Base-by-base conservation (phyloP, 1,139 yeast genomes). In the Geotrichum australiense region DNA sequence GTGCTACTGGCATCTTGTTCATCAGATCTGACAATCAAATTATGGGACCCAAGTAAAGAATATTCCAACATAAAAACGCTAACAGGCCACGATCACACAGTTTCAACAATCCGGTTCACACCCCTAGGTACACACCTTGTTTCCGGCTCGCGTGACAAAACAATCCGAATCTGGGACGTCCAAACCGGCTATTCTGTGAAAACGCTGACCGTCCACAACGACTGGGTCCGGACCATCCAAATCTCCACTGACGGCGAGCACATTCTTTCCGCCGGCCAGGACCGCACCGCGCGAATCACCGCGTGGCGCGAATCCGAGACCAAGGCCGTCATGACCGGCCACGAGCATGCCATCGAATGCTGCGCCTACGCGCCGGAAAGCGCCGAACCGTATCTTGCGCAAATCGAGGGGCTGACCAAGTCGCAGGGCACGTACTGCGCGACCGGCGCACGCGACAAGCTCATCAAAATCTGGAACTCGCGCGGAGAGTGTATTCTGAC, bases 21-120 rank as follows among this genome's bases (percentile, higher is more conserved):
- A 0, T 71, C 87, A 0, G 97, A 89, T 59, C 63, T 86, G 42
- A 68, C 77, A 15, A 72, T 85, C 47, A 80, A 81, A 55, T 63
- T 84, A 2, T 84, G 91, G 87, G 80, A 77, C 53, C 70, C 74
- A 1, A 61, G 69, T 7, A 61, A 67, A 16, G 64, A 68, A 4
- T 74, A 74, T 53, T 69, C 70, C 36, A 78, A 80, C 39, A 60
- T 78, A 2, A 69, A 86, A 36, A 78, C 87, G 0, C 64, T 89
- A 16, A 65, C 78, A 1, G 96, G 96, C n/a, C 97, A 89, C 61
- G 94, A 87, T 49, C 96, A 87, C 59, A 78, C 93, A 2, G 78
- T 89, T 0, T 82, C 94, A 0, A 68, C 78, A 1, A 65, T 85
- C 10, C 65, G 68, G 20, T 81, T 83, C 58, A 66, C 71, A 24